A percentile compares a stretch with the other conserved stretches of the same genome.
Conservation (phyloP, 495 filamentous ascomycete species). For the Aspergillus bertholletiae region DNA sequence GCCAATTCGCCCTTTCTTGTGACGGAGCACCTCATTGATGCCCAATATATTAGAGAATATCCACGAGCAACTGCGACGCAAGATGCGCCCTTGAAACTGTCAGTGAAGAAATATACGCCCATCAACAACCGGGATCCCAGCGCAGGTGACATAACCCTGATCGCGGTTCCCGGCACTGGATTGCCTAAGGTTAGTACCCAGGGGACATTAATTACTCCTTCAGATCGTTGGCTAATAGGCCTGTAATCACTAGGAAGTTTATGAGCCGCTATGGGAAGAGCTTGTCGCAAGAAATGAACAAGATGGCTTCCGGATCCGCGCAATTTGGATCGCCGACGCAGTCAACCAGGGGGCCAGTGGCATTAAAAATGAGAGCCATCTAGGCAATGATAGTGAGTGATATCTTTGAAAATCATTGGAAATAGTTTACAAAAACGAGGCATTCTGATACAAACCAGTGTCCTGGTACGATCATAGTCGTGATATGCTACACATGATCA, state of each 20-base stretch:
- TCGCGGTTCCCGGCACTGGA: conserved; percentile 70
- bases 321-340: conserved; percentile 74
- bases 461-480: conserved; percentile 73
- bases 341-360: conserved; percentile 63
- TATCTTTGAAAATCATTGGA: too few relatives aligned
- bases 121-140: conserved; percentile 49
- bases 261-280: conserved; percentile 76
- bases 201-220: background rate
- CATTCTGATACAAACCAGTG: too few relatives aligned
- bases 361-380: conserved; percentile 60
- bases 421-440: too few relatives aligned
- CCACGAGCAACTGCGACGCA: conserved; percentile 49
- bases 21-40: conserved; percentile 50
- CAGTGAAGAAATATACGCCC: conserved; percentile 71
- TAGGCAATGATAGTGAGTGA: conserved; percentile 62
- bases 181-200: conserved; percentile 63
- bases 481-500: conserved; percentile 73
- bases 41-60: conserved; percentile 63
- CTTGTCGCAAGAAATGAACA: conserved; percentile 39
- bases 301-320: conserved; percentile 54
- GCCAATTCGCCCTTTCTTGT: conserved; percentile 36
- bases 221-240: background rate
- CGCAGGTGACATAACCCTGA: conserved; percentile 65
- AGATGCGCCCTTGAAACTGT: conserved; percentile 53
- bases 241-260: conserved; percentile 58